These are phyloP conservation scores for Kwoniella sp. DNA, from an alignment of 768 basidiomycete species.

Conservation along the genomic window DNA sequence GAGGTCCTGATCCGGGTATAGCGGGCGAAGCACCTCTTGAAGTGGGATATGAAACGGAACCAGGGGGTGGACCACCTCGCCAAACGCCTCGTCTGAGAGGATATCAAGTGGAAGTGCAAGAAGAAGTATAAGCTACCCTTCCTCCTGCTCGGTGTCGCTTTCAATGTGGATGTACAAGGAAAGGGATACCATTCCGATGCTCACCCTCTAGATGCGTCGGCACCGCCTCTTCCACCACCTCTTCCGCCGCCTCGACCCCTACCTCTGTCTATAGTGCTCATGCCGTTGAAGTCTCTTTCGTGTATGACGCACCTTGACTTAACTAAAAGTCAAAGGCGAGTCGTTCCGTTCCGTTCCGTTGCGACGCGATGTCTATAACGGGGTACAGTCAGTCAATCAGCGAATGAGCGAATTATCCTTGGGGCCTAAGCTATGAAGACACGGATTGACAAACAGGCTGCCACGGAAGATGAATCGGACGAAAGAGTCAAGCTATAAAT, in stretches of 20 bases:
- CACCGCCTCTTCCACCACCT: constrained; percentile 22
- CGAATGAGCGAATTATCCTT: too few species aligned
- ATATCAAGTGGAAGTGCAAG: neutral
- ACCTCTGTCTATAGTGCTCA: constrained; percentile 21
- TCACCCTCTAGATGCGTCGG: constrained; percentile 12
- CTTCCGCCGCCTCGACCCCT: constrained; percentile 18
- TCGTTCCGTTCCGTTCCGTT: too few species aligned
- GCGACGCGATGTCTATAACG: neutral
- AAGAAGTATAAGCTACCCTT: too few species aligned
- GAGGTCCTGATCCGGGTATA: constrained; percentile 12
- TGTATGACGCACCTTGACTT: neutral
- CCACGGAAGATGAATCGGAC: too few species aligned
- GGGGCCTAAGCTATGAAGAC: too few species aligned
- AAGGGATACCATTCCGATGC: neutral
- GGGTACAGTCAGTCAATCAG: too few species aligned
- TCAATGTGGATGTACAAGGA: neutral
- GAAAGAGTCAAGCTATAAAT: too few species aligned
- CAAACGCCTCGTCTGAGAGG: constrained; percentile 40
- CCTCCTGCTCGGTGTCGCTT: too few species aligned
- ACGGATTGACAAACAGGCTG: too few species aligned
- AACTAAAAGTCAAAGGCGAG: neutral
- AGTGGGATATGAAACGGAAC: constrained; percentile 18
- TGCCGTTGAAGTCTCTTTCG: neutral
- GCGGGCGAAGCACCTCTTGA: constrained; percentile 29
- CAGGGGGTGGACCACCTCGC: constrained; percentile 45